phyloP scores from a whole-genome alignment of 1,284 basidiomycete species.

The Volvariella surrecta region DNA sequence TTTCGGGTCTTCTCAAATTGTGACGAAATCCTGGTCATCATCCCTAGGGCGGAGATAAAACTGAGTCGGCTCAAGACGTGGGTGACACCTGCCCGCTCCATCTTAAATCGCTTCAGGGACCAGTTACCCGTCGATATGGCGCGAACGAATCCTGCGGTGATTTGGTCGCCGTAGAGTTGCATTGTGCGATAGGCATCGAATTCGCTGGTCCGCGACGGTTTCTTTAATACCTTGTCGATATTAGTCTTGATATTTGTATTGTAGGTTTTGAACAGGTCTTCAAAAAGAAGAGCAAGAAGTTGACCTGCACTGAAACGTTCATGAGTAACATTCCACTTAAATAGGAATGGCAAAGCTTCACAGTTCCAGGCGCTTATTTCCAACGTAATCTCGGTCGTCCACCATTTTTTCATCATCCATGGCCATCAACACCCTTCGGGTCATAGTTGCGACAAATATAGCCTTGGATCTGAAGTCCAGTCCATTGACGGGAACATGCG shows the following conservation, averaged over 20 bases:
- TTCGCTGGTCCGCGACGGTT: slow-evolving; percentile 90
- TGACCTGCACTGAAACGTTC: slow-evolving; percentile 78
- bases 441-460: slow-evolving; percentile 98
- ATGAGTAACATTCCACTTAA: slow-evolving; percentile 8
- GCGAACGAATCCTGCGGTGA: slow-evolving; percentile 94
- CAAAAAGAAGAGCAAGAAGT: slow-evolving; percentile 90
- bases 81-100: slow-evolving; percentile 98
- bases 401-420: slow-evolving; percentile 97
- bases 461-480: slow-evolving; percentile 94
- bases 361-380: slow-evolving; percentile 98
- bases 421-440: slow-evolving; percentile 90
- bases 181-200: slow-evolving; percentile 96
- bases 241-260: slow-evolving; percentile 93
- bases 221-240: slow-evolving; percentile 98
- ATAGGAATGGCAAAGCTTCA: slow-evolving; percentile 31
- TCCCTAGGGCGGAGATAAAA: slow-evolving; percentile 97
- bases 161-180: slow-evolving; percentile 89
- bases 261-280: slow-evolving; percentile 99
- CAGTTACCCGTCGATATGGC: slow-evolving; percentile 99
- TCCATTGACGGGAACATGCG: slow-evolving; percentile 90
- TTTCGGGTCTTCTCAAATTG: slow-evolving; percentile 99
- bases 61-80: slow-evolving; percentile 94
- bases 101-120: slow-evolving; percentile 99
- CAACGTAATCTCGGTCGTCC: slow-evolving; percentile 98
- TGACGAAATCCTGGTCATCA: slow-evolving; percentile 99